Evolutionary conservation across 2,329 filamentous ascomycete genomes (phyloP).

Genomic region (Paramyrothecium roridum): DNA sequence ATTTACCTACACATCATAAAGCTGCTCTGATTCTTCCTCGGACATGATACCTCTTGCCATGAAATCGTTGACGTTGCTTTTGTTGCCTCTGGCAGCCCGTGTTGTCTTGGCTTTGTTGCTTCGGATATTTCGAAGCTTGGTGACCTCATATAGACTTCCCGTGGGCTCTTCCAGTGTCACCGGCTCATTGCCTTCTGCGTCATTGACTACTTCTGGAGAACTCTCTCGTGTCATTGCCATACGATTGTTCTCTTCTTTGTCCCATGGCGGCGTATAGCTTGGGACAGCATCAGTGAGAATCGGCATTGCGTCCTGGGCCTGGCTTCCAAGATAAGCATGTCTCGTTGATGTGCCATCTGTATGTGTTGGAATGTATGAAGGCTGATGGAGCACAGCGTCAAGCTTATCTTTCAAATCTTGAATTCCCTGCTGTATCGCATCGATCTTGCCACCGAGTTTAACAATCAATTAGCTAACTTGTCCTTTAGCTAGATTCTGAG

Average conservation of each 20-base stretch:
- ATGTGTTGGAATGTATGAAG: neutral
- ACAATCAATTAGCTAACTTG: neutral
- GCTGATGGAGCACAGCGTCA: neutral
- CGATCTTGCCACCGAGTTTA: neutral
- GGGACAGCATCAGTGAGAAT: conserved; percentile 23
- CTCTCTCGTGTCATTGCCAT: conserved; percentile 13
- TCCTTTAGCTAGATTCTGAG: neutral
- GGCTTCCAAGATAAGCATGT: neutral
- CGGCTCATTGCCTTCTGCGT: conserved; percentile 5
- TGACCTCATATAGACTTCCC: conserved; percentile 12
- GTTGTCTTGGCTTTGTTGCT: conserved; percentile 11
- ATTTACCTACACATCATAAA: conserved; percentile 9
- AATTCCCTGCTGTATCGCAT: neutral
- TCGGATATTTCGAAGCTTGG: conserved; percentile 10
- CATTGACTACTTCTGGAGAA: conserved; percentile 6
- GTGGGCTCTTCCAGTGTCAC: conserved; percentile 12
- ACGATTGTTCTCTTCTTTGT: conserved; percentile 10
- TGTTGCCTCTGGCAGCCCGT: conserved; percentile 5
- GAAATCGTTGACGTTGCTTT: conserved; percentile 12
- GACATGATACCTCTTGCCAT: conserved; percentile 10
- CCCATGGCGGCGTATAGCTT: conserved; percentile 9
- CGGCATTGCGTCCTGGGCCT: conserved; percentile 10
- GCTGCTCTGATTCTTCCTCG: conserved; percentile 9
- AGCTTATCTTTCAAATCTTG: neutral
- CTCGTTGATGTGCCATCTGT: neutral